These are phyloP conservation scores for Imleria badia DNA, from an alignment of 768 basidiomycete genomes.

Conservation along the genomic window DNA sequence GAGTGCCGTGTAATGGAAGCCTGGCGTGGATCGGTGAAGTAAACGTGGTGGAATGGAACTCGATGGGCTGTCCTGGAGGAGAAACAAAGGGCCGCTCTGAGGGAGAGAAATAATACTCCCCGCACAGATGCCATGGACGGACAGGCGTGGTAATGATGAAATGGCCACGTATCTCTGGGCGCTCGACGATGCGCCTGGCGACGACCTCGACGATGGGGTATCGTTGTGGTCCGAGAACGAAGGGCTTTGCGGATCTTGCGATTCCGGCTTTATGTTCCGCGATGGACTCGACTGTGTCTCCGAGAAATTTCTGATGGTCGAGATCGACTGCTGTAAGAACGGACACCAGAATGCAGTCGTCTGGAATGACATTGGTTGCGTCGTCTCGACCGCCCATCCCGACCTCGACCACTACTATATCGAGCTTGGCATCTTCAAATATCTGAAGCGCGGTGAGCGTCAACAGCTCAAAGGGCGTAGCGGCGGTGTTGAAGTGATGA, in stretches of 20 bases:
- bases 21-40: constrained; percentile 42
- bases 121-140: constrained; percentile 31
- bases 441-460: constrained; percentile 76
- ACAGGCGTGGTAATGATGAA: constrained; percentile 40
- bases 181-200: constrained; percentile 43
- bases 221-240: constrained; percentile 67
- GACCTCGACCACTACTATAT: constrained; percentile 86
- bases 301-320: constrained; percentile 92
- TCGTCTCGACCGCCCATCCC: constrained; percentile 93
- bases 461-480: constrained; percentile 82
- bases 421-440: constrained; percentile 70
- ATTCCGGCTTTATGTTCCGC: constrained; percentile 84
- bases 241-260: constrained; percentile 56
- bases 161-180: constrained; percentile 38
- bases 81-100: constrained; percentile 25
- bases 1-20: constrained; percentile 73
- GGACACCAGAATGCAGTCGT: constrained; percentile 68
- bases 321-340: constrained; percentile 85
- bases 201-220: constrained; percentile 47
- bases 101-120: constrained; percentile 36
- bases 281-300: constrained; percentile 70
- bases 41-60: constrained; percentile 45
- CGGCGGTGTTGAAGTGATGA: constrained; percentile 40
- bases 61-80: constrained; percentile 44
- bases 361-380: constrained; percentile 88